Conservation (phyloP, 352 stramenopile species). For the Sclerospora graminicola region DNA sequence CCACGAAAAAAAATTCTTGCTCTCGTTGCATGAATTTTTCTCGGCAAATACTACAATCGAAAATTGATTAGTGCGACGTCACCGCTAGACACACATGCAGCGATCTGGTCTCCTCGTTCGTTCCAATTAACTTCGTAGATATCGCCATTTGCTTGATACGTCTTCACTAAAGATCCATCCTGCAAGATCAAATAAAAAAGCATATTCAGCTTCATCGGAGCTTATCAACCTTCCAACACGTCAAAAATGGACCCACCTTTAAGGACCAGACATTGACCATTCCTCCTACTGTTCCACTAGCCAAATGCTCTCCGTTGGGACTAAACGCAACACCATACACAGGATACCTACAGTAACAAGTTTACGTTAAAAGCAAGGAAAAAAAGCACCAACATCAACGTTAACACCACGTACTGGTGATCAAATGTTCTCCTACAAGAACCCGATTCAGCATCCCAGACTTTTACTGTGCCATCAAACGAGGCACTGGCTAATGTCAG, state of each 20-base stretch:
- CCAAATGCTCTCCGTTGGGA: slow-evolving; percentile 89
- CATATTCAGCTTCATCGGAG: neutral
- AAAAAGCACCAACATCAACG: slow-evolving; percentile 1
- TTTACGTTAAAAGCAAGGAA: neutral
- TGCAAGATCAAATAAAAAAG: slow-evolving; percentile 17
- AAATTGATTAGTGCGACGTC: slow-evolving; percentile 86
- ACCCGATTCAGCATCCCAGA: slow-evolving; percentile 90
- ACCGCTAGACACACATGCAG: slow-evolving; percentile 77
- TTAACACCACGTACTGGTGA: slow-evolving; percentile 80
- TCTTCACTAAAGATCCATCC: slow-evolving; percentile 75
- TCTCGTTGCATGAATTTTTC: slow-evolving; percentile 18
- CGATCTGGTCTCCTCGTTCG: slow-evolving; percentile 76
- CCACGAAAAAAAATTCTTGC: slow-evolving; percentile 10
- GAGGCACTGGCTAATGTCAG: slow-evolving; percentile 89
- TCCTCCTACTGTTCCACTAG: slow-evolving; percentile 93
- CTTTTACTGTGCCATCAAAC: slow-evolving; percentile 92
- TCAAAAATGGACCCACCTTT: slow-evolving; percentile 56
- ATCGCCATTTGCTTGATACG: slow-evolving; percentile 88
- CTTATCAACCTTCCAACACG: neutral
- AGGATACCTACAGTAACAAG: slow-evolving; percentile 38
- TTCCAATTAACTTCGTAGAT: slow-evolving; percentile 99
- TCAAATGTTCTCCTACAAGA: slow-evolving; percentile 88
- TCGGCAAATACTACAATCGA: slow-evolving; percentile 84
- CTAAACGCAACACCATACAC: slow-evolving; percentile 86
- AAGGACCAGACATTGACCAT: slow-evolving; percentile 97